Base-by-base conservation (phyloP, 495 filamentous ascomycete genomes). In the Sabuloglossum arenarium region DNA sequence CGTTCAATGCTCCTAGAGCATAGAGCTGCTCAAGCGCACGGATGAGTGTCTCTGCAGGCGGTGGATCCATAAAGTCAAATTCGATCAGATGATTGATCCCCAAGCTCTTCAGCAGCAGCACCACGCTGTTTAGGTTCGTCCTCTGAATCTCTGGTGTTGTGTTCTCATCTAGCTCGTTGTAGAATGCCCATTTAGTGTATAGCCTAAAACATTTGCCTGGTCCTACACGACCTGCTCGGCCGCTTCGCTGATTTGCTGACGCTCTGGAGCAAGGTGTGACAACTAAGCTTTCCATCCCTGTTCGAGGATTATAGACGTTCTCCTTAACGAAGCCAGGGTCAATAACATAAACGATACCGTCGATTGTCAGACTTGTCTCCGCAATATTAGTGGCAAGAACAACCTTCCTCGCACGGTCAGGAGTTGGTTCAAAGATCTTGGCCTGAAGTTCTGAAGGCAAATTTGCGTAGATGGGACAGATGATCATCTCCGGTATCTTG, bases 61-160 rank as follows among this genome's bases (percentile, higher is more conserved):
- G 91, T 0, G 90, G 82, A 62, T 97, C 91, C 79, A 97, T 88
- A 65, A 94, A 97, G 62, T 98, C 91, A 61, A 98, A 98, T 42
- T 89, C 81, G 11, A 98, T 76, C 0, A 98, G 77, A 60, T 97
- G 83, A 64, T 95, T 89, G 63, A 98, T 94, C 12, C 93, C 93
- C 14, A 97, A 75, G 0, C 84, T 83, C 65, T 94, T 96, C 10
- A 98, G 72, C 61, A 89, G 77, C 19, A 98, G 72, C 12, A 96
- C 86, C 1, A 93, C 80, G 30, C 79, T 74, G 61, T 81, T 91
- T 14, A 98, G 73, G 57, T 94, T 94, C 0, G 86, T 88, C 10
- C 91, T 78, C 64, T 94, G 88, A 58, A 98, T 98, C 65, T 98
- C 91, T 0, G 93, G 93, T 0, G 84, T 90, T 0, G 93, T 93